A percentile compares a stretch with the other conserved stretches of the same genome.
phyloP scores from a whole-genome alignment of 2,329 filamentous ascomycete species.

The Sarocladium brachiariae region DNA sequence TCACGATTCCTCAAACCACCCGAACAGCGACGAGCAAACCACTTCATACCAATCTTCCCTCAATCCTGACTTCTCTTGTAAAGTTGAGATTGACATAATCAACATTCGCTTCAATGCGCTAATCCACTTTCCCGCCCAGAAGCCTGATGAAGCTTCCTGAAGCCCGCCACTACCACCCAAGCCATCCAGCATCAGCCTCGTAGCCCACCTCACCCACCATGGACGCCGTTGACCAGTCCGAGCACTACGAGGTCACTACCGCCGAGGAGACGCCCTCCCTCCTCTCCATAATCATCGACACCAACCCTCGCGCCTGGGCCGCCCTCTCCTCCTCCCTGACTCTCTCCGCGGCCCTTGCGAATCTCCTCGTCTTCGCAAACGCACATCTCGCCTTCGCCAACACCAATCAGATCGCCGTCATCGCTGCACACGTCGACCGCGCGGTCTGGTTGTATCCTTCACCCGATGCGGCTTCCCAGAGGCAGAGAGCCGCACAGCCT shows the following conservation, averaged over 20 bases:
- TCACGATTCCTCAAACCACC: no score
- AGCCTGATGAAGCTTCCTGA: slow-evolving; percentile 8
- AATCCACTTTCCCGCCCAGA: background rate
- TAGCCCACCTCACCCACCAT: slow-evolving; percentile 30
- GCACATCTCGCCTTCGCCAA: slow-evolving; percentile 92
- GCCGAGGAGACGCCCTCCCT: slow-evolving; percentile 66
- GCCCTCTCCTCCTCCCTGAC: slow-evolving; percentile 67
- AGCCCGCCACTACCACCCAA: background rate
- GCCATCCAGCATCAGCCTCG: slow-evolving; percentile 11
- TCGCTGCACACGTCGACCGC: slow-evolving; percentile 81
- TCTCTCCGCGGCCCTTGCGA: slow-evolving; percentile 75
- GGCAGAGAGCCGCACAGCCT: background rate
- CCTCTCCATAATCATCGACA: slow-evolving; percentile 86
- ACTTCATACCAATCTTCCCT: no score
- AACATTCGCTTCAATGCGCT: background rate
- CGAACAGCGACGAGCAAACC: no score
- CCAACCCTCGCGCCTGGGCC: slow-evolving; percentile 92
- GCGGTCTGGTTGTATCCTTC: slow-evolving; percentile 85
- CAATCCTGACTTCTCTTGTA: no score
- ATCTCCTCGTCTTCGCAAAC: slow-evolving; percentile 93
- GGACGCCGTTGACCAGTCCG: slow-evolving; percentile 50
- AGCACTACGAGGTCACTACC: slow-evolving; percentile 51
- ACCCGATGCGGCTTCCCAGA: slow-evolving; percentile 13
- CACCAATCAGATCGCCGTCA: slow-evolving; percentile 83
- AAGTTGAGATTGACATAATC: no score